A percentile compares a stretch with the other conserved stretches of the same genome.
Conservation (phyloP, 2,329 filamentous ascomycete species). For the Ustilaginoidea virens region DNA sequence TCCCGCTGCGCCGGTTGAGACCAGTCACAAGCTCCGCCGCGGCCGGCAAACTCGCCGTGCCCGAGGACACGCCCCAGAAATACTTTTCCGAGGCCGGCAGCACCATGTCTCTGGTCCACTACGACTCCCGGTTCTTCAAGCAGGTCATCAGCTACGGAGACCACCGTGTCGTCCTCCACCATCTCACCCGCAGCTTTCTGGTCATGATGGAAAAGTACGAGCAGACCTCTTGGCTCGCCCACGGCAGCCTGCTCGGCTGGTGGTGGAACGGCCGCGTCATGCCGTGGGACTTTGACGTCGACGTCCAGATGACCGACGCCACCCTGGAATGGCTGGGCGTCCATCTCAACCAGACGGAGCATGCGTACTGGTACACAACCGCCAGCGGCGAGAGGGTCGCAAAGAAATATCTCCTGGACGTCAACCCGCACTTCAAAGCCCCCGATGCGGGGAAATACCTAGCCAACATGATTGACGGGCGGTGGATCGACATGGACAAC, state of each 20-base stretch:
- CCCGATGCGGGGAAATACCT: too few species aligned
- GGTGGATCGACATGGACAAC: constrained; percentile 65
- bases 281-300: constrained; percentile 75
- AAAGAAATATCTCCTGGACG: too few species aligned
- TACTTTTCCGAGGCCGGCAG: constrained; percentile 53
- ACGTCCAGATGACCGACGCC: constrained; percentile 57
- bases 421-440: too few species aligned
- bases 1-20: too few species aligned
- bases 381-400: constrained; percentile 23
- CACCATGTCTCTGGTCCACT: constrained; percentile 49
- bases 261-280: constrained; percentile 73
- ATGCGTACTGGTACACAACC: constrained; percentile 32
- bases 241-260: constrained; percentile 74
- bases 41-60: constrained; percentile 9
- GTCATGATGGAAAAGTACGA: constrained; percentile 45
- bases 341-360: constrained; percentile 52
- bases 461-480: constrained; percentile 76
- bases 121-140: constrained; percentile 57
- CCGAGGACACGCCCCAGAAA: too few species aligned
- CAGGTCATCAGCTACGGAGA: constrained; percentile 47
- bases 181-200: constrained; percentile 63
- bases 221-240: constrained; percentile 74
- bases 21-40: too few species aligned
- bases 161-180: constrained; percentile 47
- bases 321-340: constrained; percentile 52